These are phyloP conservation scores for Saposhnikovia divaricata DNA, from an alignment of 129 eudicot genomes.

Conservation along the genomic window DNA sequence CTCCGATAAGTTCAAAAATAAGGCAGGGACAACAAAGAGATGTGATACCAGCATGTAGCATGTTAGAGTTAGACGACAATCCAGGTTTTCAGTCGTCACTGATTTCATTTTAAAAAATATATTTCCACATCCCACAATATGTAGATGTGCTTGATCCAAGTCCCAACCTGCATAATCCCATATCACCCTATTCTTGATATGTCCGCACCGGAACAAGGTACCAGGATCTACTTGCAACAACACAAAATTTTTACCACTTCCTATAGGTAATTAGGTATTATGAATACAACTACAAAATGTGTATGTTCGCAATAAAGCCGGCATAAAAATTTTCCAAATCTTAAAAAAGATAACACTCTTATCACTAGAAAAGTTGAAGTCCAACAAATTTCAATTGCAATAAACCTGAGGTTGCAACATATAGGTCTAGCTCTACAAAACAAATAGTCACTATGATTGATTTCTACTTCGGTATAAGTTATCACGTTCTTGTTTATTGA, in stretches of 20 bases:
- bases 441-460: no score
- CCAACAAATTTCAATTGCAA: no score
- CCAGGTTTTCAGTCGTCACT: slow-evolving; percentile 58
- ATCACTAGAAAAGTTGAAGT: background rate
- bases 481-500: no score
- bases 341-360: background rate
- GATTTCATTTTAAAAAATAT: slow-evolving; percentile 35
- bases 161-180: background rate
- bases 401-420: no score
- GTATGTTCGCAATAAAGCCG: background rate
- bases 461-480: no score
- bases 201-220: background rate
- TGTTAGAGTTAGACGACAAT: slow-evolving; percentile 20
- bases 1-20: slow-evolving; percentile 74
- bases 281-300: background rate
- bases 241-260: background rate
- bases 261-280: background rate
- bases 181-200: background rate
- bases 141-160: background rate
- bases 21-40: slow-evolving; percentile 60
- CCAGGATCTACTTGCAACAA: slow-evolving; percentile 1
- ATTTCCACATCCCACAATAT: slow-evolving; percentile 25
- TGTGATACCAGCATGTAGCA: slow-evolving; percentile 34
- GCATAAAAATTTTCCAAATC: background rate
- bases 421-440: no score